phyloP scores from a whole-genome alignment of 108 stramenopile species.

The Nannochloropsis salina region DNA sequence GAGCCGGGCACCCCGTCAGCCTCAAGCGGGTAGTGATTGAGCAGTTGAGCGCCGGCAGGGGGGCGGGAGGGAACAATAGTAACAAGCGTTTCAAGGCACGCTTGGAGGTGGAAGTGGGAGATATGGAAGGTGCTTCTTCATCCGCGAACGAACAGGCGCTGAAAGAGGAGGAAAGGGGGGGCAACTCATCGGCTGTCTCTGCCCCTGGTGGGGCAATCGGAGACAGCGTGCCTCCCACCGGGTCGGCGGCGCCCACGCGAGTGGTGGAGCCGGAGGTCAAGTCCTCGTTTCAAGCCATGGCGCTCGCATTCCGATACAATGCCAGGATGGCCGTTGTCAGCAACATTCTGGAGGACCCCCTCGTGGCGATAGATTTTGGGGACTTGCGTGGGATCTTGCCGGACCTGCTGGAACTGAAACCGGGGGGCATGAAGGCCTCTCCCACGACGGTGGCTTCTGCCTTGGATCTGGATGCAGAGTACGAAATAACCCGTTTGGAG shows the following conservation, averaged over 20 bases:
- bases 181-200: not conserved
- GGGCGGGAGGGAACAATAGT: not conserved
- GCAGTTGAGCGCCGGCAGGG: not conserved
- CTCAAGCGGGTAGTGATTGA: not conserved
- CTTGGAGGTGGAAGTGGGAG: not conserved
- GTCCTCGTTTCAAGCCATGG: slow-evolving; percentile 35
- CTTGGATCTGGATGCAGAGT: not conserved
- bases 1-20: not conserved
- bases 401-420: not conserved
- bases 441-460: slow-evolving; percentile 1
- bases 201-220: not conserved
- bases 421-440: not conserved
- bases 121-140: not conserved
- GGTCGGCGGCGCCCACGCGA: not conserved
- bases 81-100: slow-evolving; percentile 1
- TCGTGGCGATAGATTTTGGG: not conserved
- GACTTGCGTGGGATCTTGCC: not conserved
- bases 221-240: not conserved
- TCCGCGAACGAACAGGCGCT: not conserved
- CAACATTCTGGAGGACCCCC: not conserved
- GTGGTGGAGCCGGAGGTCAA: slow-evolving; percentile 11
- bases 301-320: slow-evolving; percentile 35
- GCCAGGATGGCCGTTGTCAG: not conserved
- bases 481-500: not conserved
- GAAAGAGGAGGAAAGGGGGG: not conserved